These are phyloP conservation scores for Jatropha curcas DNA, from an alignment of 345 rosid genomes.

Conservation along the genomic window DNA sequence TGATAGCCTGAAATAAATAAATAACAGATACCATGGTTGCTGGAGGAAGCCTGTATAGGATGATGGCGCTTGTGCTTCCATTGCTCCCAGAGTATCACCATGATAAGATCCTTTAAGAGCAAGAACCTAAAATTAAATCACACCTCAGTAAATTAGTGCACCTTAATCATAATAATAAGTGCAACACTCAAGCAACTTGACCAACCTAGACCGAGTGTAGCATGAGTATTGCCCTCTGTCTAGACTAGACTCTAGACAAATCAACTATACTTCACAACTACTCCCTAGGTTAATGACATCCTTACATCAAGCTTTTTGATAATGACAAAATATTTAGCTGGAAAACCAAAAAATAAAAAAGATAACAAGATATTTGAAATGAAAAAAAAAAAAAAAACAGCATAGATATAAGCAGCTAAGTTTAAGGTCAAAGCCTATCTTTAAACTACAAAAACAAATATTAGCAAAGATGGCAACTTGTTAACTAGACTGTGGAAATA, in stretches of 20 bases:
- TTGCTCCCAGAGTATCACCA: conserved; percentile 97
- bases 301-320: neutral
- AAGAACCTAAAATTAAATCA: conserved; percentile 52
- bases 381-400: neutral
- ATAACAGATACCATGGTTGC: conserved; percentile 85
- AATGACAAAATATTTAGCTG: neutral
- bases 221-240: neutral
- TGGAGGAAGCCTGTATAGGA: conserved; percentile 85
- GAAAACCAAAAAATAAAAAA: neutral
- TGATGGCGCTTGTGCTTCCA: conserved; percentile 99
- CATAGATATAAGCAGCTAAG: neutral
- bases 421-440: neutral
- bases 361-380: neutral
- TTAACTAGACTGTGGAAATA: no score
- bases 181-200: no score
- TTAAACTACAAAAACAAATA: no score
- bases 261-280: neutral
- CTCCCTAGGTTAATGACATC: neutral
- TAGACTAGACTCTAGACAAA: neutral
- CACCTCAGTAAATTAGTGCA: neutral
- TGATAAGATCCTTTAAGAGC: conserved; percentile 96
- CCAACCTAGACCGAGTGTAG: neutral
- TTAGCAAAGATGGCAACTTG: no score
- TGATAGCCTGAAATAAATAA: neutral
- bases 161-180: no score